These are phyloP conservation scores for Hypoxylon crocopeplum DNA, from an alignment of 495 filamentous ascomycete genomes.

Conservation along the genomic window DNA sequence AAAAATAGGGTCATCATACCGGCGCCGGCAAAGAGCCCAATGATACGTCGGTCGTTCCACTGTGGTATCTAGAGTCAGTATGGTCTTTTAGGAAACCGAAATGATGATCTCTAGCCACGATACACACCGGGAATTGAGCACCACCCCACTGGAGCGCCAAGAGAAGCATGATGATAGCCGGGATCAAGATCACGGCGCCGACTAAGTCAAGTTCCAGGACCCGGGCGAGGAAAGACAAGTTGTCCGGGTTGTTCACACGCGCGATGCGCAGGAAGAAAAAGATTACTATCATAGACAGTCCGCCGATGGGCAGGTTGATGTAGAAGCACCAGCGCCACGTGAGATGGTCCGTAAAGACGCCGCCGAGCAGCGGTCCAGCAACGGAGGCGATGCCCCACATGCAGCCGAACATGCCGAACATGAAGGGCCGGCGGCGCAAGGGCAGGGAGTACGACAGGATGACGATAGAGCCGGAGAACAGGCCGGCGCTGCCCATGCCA, in stretches of 20 bases:
- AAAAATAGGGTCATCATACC: slow-evolving; percentile 57
- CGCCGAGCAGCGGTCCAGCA: slow-evolving; percentile 62
- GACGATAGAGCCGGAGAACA: slow-evolving; percentile 82
- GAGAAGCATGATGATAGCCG: slow-evolving; percentile 61
- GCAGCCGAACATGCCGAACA: slow-evolving; percentile 75
- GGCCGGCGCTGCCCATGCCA: slow-evolving; percentile 81
- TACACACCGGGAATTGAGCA: slow-evolving; percentile 51
- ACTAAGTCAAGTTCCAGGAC: slow-evolving; percentile 60
- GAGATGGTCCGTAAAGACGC: slow-evolving; percentile 32
- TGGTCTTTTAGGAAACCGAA: too few relatives aligned
- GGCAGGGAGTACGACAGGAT: slow-evolving; percentile 82
- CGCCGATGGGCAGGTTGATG: slow-evolving; percentile 69
- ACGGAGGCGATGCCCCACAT: slow-evolving; percentile 87
- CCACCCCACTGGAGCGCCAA: slow-evolving; percentile 73
- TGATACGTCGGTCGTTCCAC: slow-evolving; percentile 27
- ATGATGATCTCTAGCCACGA: slow-evolving; percentile 31
- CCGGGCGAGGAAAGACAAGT: slow-evolving; percentile 43
- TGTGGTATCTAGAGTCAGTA: slow-evolving; percentile 20
- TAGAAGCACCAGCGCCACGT: slow-evolving; percentile 64
- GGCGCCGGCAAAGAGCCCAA: slow-evolving; percentile 56
- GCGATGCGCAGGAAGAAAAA: slow-evolving; percentile 58
- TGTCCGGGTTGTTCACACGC: slow-evolving; percentile 40
- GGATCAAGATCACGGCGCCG: slow-evolving; percentile 59
- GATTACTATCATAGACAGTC: slow-evolving; percentile 60
- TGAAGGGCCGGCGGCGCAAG: slow-evolving; percentile 68